Conservation (phyloP, 305 asterid species). For the Fraxinus sp. region DNA sequence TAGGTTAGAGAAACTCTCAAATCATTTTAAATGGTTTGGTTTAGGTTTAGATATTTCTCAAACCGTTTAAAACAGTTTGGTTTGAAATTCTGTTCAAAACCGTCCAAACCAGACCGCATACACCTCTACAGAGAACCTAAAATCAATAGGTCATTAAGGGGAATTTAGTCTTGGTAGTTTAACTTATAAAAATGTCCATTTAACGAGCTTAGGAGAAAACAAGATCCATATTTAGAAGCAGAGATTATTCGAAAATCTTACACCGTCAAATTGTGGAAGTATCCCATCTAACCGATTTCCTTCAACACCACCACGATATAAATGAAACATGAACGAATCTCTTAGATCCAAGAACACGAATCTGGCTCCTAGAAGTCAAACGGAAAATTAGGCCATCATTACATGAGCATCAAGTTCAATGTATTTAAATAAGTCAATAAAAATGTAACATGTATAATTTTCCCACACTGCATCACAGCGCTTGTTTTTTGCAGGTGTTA, state of each 20-base stretch:
- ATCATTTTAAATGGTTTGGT: neutral
- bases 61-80: neutral
- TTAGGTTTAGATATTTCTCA: neutral
- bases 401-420: constrained; percentile 9
- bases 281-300: constrained; percentile 74
- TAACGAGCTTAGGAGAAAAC: neutral
- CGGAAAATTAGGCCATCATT: constrained; percentile 18
- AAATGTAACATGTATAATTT: constrained; percentile 12
- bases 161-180: neutral
- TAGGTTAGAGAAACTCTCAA: neutral
- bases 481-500: neutral
- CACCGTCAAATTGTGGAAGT: constrained; percentile 74
- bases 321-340: constrained; percentile 60
- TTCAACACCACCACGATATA: constrained; percentile 74
- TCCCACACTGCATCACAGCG: constrained; percentile 11
- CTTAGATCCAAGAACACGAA: constrained; percentile 95
- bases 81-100: neutral
- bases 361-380: constrained; percentile 59
- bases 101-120: neutral
- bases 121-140: neutral
- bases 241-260: constrained; percentile 35
- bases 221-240: neutral
- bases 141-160: neutral
- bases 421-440: neutral
- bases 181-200: neutral